A percentile compares a stretch with the other conserved stretches of the same genome.
phyloP scores from a whole-genome alignment of 2,329 filamentous ascomycete species.

The Fusarium mundagurra region DNA sequence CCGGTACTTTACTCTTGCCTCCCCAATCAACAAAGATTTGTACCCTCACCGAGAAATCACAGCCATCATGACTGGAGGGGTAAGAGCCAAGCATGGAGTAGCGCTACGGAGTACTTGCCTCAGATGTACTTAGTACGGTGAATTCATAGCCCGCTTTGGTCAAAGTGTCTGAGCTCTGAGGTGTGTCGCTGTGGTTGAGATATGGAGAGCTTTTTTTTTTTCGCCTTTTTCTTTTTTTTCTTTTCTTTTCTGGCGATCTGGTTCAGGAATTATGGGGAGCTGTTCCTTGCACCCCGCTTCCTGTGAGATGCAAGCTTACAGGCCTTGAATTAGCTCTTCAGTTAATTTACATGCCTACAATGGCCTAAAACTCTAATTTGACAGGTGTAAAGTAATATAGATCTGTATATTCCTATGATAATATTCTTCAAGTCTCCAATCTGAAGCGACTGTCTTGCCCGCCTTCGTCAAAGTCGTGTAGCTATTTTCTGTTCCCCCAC shows the following conservation, averaged over 20 bases:
- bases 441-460: constrained; percentile 16
- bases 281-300: constrained; percentile 37
- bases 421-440: background rate
- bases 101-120: constrained; percentile 37
- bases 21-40: constrained; percentile 29
- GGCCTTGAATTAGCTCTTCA: background rate
- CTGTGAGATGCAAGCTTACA: constrained; percentile 14
- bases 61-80: constrained; percentile 26
- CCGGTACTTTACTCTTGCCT: constrained; percentile 26
- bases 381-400: fast-evolving
- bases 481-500: constrained; percentile 33
- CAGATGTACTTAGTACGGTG: constrained; percentile 33
- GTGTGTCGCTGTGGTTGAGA: constrained; percentile 14
- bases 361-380: fast-evolving
- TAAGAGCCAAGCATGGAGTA: constrained; percentile 27
- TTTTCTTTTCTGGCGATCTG: constrained; percentile 33
- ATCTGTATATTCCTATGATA: background rate
- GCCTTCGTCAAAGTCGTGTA: constrained; percentile 25
- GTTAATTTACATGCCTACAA: background rate
- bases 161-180: constrained; percentile 7
- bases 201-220: constrained; percentile 8
- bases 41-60: constrained; percentile 34
- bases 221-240: background rate
- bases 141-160: constrained; percentile 26
- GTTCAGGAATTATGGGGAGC: constrained; percentile 38